Conservation (phyloP, 1,139 yeast species). For the Diutina scorzettiae region DNA sequence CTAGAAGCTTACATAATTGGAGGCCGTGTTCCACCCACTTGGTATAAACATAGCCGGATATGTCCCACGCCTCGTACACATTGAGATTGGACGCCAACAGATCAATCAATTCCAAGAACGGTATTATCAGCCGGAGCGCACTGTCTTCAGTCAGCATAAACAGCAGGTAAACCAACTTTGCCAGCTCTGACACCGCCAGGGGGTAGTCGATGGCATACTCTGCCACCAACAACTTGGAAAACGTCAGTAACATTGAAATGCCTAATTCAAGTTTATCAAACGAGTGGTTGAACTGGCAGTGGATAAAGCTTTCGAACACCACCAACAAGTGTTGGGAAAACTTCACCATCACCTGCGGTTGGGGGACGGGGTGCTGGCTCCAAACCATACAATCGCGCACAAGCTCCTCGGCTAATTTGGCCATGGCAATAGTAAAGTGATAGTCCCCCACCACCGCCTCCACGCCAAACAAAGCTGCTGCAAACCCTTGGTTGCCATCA, state of each 20-base stretch:
- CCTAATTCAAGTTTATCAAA: conserved; percentile 57
- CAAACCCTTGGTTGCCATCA: conserved; percentile 60
- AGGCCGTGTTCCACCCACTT: background rate
- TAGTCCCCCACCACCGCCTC: conserved; percentile 65
- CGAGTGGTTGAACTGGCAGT: conserved; percentile 51
- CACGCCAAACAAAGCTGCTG: conserved; percentile 51
- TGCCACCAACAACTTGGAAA: conserved; percentile 43
- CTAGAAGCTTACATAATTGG: background rate
- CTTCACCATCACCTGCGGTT: conserved; percentile 43
- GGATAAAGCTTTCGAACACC: conserved; percentile 62
- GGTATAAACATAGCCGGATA: conserved; percentile 16
- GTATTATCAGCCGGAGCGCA: conserved; percentile 40
- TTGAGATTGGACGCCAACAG: conserved; percentile 26
- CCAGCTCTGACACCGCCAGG: conserved; percentile 8
- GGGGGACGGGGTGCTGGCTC: conserved; percentile 23
- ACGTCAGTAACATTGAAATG: conserved; percentile 37
- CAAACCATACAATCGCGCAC: conserved; percentile 40
- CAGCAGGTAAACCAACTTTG: conserved; percentile 38
- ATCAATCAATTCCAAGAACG: conserved; percentile 42
- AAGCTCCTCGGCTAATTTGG: conserved; percentile 42
- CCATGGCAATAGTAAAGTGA: conserved; percentile 47
- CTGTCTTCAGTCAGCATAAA: conserved; percentile 46
- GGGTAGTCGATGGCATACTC: conserved; percentile 47
- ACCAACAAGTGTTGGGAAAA: conserved; percentile 46
- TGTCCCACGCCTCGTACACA: conserved; percentile 30